Conservation (phyloP, 2,329 filamentous ascomycete genomes). For the Purpureocillium lavendulum region DNA sequence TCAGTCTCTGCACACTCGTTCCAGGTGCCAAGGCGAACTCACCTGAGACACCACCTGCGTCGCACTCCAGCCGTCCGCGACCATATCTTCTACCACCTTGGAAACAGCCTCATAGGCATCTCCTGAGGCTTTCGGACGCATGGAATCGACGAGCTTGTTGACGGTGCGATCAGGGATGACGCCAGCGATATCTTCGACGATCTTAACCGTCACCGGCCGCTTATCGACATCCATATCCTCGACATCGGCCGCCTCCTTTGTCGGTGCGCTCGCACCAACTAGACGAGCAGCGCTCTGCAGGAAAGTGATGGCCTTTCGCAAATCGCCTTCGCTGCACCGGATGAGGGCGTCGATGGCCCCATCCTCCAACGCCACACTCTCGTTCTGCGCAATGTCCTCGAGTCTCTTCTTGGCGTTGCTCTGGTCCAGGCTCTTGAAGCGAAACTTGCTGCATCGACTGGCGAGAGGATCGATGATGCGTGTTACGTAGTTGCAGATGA, state of each 20-base stretch:
- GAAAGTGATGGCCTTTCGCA: slow-evolving; percentile 93
- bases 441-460: slow-evolving; percentile 88
- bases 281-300: slow-evolving; percentile 88
- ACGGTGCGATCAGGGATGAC: slow-evolving; percentile 77
- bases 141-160: slow-evolving; percentile 59
- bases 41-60: slow-evolving; percentile 78
- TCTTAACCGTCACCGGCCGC: slow-evolving; percentile 62
- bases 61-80: slow-evolving; percentile 96
- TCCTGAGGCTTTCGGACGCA: slow-evolving; percentile 60
- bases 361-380: slow-evolving; percentile 67
- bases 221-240: slow-evolving; percentile 55
- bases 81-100: slow-evolving; percentile 76
- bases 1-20: slow-evolving; percentile 10
- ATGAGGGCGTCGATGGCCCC: slow-evolving; percentile 81
- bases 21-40: slow-evolving; percentile 15
- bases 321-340: slow-evolving; percentile 81
- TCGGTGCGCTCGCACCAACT: slow-evolving; percentile 56
- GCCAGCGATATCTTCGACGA: slow-evolving; percentile 90
- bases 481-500: slow-evolving; percentile 98
- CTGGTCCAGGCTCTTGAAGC: slow-evolving; percentile 93
- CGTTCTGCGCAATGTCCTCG: slow-evolving; percentile 71
- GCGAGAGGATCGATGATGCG: slow-evolving; percentile 95
- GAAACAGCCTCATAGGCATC: slow-evolving; percentile 67
- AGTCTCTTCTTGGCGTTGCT: slow-evolving; percentile 72
- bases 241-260: slow-evolving; percentile 41